phyloP scores from a whole-genome alignment of 371 early-diverging fungal species.

The Actinomortierella wolfii region DNA sequence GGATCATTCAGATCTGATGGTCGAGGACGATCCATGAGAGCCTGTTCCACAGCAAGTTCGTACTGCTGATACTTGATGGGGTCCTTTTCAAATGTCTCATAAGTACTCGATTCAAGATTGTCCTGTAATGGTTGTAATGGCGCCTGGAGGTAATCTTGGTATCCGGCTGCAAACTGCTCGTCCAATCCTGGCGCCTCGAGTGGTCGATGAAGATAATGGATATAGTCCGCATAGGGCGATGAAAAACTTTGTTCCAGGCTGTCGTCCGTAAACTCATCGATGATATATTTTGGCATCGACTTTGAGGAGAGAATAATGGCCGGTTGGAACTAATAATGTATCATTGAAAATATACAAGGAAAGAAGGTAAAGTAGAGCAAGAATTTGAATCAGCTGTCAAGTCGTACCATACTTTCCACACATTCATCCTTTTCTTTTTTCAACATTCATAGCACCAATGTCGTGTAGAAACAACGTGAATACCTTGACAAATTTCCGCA shows the following conservation, averaged over 20 bases:
- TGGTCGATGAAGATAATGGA: constrained; percentile 68
- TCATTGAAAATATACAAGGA: too few species aligned
- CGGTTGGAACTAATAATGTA: constrained; percentile 48
- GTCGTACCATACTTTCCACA: too few species aligned
- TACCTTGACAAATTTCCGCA: constrained; percentile 66
- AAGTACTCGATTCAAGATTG: constrained; percentile 89
- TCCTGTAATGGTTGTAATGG: constrained; percentile 94
- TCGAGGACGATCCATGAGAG: constrained; percentile 24
- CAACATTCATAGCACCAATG: too few species aligned
- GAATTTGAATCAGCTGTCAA: too few species aligned
- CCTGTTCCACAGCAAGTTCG: constrained; percentile 65
- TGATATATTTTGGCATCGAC: constrained; percentile 16
- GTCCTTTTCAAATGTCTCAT: constrained; percentile 93
- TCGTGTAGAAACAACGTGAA: neutral
- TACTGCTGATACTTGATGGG: constrained; percentile 91
- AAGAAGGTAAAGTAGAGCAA: too few species aligned
- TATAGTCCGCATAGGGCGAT: constrained; percentile 67
- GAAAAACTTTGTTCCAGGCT: constrained; percentile 40
- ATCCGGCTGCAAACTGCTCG: constrained; percentile 78
- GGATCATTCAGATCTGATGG: constrained; percentile 11
- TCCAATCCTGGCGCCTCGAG: constrained; percentile 64
- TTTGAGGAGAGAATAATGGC: constrained; percentile 59
- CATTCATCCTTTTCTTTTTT: too few species aligned
- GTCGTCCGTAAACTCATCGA: constrained; percentile 40
- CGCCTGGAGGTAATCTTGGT: constrained; percentile 87